phyloP scores from a whole-genome alignment of 2,329 filamentous ascomycete genomes.

The Colletotrichum caudatum region DNA sequence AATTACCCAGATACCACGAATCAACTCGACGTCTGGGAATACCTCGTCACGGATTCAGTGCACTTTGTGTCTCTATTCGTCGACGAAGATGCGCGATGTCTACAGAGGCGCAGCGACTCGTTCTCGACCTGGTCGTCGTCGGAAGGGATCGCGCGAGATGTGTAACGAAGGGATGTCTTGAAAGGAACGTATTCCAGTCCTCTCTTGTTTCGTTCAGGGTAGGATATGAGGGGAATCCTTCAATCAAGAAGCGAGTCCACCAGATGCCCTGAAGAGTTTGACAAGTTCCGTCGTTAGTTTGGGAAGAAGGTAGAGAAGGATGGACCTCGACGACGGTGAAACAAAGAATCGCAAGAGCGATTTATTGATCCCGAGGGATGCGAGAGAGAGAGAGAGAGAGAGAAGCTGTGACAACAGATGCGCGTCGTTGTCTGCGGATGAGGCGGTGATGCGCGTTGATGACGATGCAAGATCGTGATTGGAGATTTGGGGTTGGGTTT shows the following conservation, averaged over 20 bases:
- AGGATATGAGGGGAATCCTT: constrained; percentile 27
- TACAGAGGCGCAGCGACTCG: constrained; percentile 43
- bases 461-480: constrained; percentile 43
- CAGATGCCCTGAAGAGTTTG: constrained; percentile 26
- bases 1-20: constrained; percentile 40
- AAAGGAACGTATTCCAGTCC: constrained; percentile 60
- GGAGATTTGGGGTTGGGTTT: constrained; percentile 43
- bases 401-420: constrained; percentile 11
- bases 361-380: constrained; percentile 9
- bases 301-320: constrained; percentile 3
- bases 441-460: constrained; percentile 14
- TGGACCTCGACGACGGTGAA: constrained; percentile 21
- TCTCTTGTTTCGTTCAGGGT: constrained; percentile 44
- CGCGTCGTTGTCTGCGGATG: background rate
- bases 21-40: constrained; percentile 40
- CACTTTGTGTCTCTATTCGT: constrained; percentile 42
- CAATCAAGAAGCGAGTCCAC: constrained; percentile 39
- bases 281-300: constrained; percentile 34
- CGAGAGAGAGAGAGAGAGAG: background rate
- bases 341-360: constrained; percentile 9
- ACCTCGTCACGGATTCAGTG: constrained; percentile 41
- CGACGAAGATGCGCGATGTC: constrained; percentile 38
- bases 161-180: constrained; percentile 38
- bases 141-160: constrained; percentile 38
- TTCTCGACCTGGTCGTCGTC: constrained; percentile 42